These are phyloP conservation scores for Ogataea chonburiensis DNA, from an alignment of 805 yeast species.

Conservation along the genomic window DNA sequence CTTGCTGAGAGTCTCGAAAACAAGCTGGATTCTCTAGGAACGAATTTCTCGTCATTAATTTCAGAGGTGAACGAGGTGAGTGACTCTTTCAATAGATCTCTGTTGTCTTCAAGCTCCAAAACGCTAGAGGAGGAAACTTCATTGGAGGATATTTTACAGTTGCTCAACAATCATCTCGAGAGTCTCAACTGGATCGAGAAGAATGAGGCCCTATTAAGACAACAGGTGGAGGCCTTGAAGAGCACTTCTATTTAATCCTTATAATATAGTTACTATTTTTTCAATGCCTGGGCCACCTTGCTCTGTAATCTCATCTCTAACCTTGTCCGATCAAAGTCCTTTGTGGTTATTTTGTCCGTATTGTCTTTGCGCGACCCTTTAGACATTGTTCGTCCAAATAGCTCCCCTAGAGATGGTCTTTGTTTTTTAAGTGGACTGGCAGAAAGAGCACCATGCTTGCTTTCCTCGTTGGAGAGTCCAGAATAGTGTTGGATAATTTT, in stretches of 20 bases:
- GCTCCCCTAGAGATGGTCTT: slow-evolving; percentile 14
- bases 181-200: slow-evolving; percentile 85
- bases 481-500: slow-evolving; percentile 23
- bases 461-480: slow-evolving; percentile 21
- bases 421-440: slow-evolving; percentile 17
- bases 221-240: slow-evolving; percentile 51
- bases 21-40: slow-evolving; percentile 73
- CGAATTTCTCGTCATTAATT: slow-evolving; percentile 71
- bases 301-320: slow-evolving; percentile 50
- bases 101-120: slow-evolving; percentile 29
- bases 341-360: slow-evolving; percentile 1
- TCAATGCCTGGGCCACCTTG: slow-evolving; percentile 38
- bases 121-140: slow-evolving; percentile 35
- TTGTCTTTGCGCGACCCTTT: background rate
- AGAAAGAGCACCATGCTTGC: slow-evolving; percentile 19
- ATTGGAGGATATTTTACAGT: slow-evolving; percentile 68
- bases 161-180: slow-evolving; percentile 85
- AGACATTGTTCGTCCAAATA: slow-evolving; percentile 13
- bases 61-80: slow-evolving; percentile 82
- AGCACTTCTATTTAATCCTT: slow-evolving; percentile 9
- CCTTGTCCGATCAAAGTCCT: slow-evolving; percentile 46
- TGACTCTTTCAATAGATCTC: slow-evolving; percentile 71
- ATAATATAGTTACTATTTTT: background rate
- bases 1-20: slow-evolving; percentile 84
- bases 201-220: slow-evolving; percentile 65